A percentile compares a stretch with the other conserved stretches of the same genome.
Conservation (phyloP, 441 rosid genomes). For the Eruca vesicaria region DNA sequence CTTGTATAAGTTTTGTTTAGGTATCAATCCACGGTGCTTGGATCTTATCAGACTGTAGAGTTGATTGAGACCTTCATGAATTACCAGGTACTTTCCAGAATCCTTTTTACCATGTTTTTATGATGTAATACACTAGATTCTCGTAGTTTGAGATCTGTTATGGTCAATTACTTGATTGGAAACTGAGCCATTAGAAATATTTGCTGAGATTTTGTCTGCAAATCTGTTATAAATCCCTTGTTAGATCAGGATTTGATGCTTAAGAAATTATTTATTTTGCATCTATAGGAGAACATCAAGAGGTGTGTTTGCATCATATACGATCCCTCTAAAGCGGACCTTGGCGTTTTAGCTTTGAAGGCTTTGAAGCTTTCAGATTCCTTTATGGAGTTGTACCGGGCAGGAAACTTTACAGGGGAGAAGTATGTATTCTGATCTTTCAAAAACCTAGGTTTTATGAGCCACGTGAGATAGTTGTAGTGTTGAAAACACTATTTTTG, state of each 20-base stretch:
- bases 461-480: slow-evolving; percentile 5
- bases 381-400: slow-evolving; percentile 87
- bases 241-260: background rate
- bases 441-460: background rate
- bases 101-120: background rate
- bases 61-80: slow-evolving; percentile 96
- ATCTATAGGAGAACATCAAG: slow-evolving; percentile 79
- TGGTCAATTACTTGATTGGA: background rate
- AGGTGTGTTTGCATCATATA: slow-evolving; percentile 95
- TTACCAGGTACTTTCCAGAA: slow-evolving; percentile 67
- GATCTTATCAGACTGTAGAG: slow-evolving; percentile 90
- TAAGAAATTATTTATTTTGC: background rate
- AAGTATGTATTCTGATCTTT: slow-evolving; percentile 49
- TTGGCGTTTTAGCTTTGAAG: slow-evolving; percentile 89
- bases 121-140: background rate
- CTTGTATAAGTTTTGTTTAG: slow-evolving; percentile 39
- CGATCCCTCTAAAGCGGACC: slow-evolving; percentile 91
- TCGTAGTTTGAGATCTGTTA: background rate
- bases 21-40: slow-evolving; percentile 94
- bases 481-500: slow-evolving; percentile 21
- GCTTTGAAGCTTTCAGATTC: slow-evolving; percentile 96
- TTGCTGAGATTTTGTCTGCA: background rate
- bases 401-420: slow-evolving; percentile 85
- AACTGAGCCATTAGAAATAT: background rate
- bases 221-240: background rate